These are phyloP conservation scores for Sclerotinia minor DNA, from an alignment of 2,329 filamentous ascomycete genomes.

Conservation along the genomic window DNA sequence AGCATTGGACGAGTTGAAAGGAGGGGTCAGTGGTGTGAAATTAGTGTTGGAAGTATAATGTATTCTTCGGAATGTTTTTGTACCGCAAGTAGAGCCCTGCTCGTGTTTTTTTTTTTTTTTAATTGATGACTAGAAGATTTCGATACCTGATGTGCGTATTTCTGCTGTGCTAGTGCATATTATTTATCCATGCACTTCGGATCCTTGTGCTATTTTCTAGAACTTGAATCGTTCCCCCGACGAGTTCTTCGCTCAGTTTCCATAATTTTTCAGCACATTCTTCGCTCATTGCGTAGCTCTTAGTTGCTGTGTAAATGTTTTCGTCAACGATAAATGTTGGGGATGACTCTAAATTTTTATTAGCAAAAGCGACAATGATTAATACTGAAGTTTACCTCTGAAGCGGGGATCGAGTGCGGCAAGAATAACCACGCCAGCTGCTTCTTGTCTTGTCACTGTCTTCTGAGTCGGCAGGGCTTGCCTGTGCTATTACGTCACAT, in stretches of 20 bases:
- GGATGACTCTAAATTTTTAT: not conserved
- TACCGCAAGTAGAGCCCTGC: not conserved
- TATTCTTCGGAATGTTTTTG: not conserved
- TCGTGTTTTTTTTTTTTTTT: not conserved
- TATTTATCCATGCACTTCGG: not conserved
- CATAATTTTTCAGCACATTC: not conserved
- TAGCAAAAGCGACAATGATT: not conserved
- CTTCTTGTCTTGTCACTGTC: not conserved
- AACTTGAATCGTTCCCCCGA: not conserved
- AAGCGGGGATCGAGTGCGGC: not conserved
- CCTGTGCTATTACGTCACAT: not conserved
- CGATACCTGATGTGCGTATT: not conserved
- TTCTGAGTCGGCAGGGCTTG: not conserved
- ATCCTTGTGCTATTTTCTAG: not conserved
- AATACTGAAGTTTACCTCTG: not conserved
- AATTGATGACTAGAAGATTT: not conserved
- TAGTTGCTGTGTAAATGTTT: not conserved
- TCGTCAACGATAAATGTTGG: not conserved
- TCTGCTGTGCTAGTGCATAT: not conserved
- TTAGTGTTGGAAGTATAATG: slow-evolving; percentile 39
- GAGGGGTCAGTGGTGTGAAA: slow-evolving; percentile 47
- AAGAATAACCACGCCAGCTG: not conserved
- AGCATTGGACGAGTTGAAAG: slow-evolving; percentile 45
- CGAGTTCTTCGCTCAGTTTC: slow-evolving; percentile 7
- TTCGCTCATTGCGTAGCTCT: slow-evolving; percentile 4